phyloP scores from a whole-genome alignment of 108 stramenopile species.

The Fistulifera pelliculosa region DNA sequence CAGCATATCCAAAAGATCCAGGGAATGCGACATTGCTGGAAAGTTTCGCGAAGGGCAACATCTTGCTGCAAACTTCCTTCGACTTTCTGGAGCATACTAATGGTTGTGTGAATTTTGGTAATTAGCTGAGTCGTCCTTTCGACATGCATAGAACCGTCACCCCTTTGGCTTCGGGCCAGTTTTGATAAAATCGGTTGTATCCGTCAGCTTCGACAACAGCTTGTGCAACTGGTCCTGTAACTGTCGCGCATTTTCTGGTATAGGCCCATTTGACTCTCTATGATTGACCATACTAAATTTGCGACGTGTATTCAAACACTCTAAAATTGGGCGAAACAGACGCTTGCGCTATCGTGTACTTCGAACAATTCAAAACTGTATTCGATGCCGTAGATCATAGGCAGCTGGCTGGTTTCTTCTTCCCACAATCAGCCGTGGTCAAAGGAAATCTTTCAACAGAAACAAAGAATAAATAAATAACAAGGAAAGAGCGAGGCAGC shows the following conservation, averaged over 20 bases:
- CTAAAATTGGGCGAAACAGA: too few relatives aligned
- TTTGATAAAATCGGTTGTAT: slow-evolving; percentile 52
- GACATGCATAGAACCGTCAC: slow-evolving; percentile 54
- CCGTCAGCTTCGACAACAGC: slow-evolving; percentile 40
- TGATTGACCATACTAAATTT: not conserved
- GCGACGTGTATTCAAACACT: too few relatives aligned
- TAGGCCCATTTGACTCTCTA: not conserved
- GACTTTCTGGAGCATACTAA: slow-evolving; percentile 34
- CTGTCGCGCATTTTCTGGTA: slow-evolving; percentile 7
- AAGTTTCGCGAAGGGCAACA: slow-evolving; percentile 28
- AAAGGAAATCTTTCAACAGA: too few relatives aligned
- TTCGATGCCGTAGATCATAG: too few relatives aligned
- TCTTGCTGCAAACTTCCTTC: slow-evolving; percentile 52
- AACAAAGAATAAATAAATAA: too few relatives aligned
- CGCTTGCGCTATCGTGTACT: too few relatives aligned
- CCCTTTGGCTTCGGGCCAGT: slow-evolving; percentile 60
- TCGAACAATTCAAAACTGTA: too few relatives aligned
- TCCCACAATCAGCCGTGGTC: too few relatives aligned
- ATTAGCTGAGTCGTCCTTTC: slow-evolving; percentile 61
- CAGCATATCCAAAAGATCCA: slow-evolving; percentile 74
- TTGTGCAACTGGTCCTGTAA: slow-evolving; percentile 59
- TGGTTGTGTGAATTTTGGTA: slow-evolving; percentile 33
- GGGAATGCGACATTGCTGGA: slow-evolving; percentile 62
- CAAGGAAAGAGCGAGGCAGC: too few relatives aligned
- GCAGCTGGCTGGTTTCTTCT: too few relatives aligned